A percentile compares a stretch with the other conserved stretches of the same genome.
Evolutionary conservation across 768 basidiomycete genomes (phyloP).

Genomic region (Tulasnella sp.): DNA sequence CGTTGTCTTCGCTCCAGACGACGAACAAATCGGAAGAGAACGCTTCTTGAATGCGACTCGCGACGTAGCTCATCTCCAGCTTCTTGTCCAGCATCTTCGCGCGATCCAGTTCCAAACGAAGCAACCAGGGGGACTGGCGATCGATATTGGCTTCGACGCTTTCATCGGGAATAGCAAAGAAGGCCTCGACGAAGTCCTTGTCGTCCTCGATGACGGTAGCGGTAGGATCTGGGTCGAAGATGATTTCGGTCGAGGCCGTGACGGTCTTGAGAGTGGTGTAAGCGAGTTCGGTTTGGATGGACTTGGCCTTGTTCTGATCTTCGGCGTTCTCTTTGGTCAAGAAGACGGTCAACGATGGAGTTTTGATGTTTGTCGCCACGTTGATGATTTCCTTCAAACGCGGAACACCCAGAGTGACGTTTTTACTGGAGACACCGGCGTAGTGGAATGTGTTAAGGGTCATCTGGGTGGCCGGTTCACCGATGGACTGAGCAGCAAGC

Average conservation of each 20-base stretch:
- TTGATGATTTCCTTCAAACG: conserved; percentile 99
- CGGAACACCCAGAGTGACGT: conserved; percentile 98
- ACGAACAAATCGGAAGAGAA: conserved; percentile 96
- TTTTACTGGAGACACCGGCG: conserved; percentile 99
- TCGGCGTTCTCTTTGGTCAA: conserved; percentile 58
- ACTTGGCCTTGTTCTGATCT: conserved; percentile 59
- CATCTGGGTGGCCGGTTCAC: conserved; percentile 99
- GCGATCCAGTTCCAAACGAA: conserved; percentile 93
- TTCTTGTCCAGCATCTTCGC: conserved; percentile 97
- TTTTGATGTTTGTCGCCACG: conserved; percentile 97
- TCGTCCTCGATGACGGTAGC: conserved; percentile 96
- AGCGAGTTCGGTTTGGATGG: conserved; percentile 84
- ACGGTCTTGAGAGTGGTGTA: conserved; percentile 90
- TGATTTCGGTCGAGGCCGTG: conserved; percentile 91
- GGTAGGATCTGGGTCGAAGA: conserved; percentile 90
- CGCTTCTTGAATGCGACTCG: conserved; percentile 82
- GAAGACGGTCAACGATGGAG: conserved; percentile 90
- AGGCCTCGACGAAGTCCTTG: conserved; percentile 88
- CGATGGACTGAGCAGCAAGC: conserved; percentile 94
- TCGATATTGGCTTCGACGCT: conserved; percentile 85
- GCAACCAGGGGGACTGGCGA: conserved; percentile 88
- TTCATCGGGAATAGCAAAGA: conserved; percentile 99
- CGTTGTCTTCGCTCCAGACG: conserved; percentile 98
- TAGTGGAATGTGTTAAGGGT: conserved; percentile 99
- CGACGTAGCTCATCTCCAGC: conserved; percentile 89